Conservation (phyloP, 345 rosid genomes). For the Pugionium cornutum region DNA sequence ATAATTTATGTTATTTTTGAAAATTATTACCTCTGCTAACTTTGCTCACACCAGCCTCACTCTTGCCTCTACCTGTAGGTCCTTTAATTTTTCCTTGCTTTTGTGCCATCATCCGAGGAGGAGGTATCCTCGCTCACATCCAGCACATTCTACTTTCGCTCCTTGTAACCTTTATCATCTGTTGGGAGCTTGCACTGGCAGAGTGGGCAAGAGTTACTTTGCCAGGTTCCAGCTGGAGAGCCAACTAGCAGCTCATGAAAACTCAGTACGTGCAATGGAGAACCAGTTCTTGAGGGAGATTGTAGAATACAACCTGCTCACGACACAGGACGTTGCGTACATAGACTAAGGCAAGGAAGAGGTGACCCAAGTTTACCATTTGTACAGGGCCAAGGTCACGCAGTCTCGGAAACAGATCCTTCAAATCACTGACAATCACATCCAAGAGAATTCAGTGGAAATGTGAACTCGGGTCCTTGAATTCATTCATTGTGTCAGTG, state of each 20-base stretch:
- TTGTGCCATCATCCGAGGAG: too few species aligned
- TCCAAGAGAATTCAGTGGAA: neutral
- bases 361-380: conserved; percentile 52
- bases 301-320: conserved; percentile 88
- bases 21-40: too few species aligned
- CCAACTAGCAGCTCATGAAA: conserved; percentile 83
- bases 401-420: neutral
- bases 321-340: conserved; percentile 87
- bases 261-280: conserved; percentile 69
- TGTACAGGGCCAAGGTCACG: too few species aligned
- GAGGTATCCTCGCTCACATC: too few species aligned
- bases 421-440: neutral
- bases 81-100: too few species aligned
- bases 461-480: neutral
- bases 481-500: neutral
- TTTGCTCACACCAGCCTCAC: too few species aligned
- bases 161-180: too few species aligned
- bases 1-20: too few species aligned
- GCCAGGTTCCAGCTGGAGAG: conserved; percentile 76
- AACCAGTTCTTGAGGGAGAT: conserved; percentile 87
- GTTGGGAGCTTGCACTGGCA: too few species aligned
- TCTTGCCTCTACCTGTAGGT: too few species aligned
- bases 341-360: conserved; percentile 77
- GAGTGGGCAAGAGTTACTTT: too few species aligned
- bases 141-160: too few species aligned